Evolutionary conservation across 73 alveolate genomes (phyloP).

Genomic region (Symbiodinium pilosum): DNA sequence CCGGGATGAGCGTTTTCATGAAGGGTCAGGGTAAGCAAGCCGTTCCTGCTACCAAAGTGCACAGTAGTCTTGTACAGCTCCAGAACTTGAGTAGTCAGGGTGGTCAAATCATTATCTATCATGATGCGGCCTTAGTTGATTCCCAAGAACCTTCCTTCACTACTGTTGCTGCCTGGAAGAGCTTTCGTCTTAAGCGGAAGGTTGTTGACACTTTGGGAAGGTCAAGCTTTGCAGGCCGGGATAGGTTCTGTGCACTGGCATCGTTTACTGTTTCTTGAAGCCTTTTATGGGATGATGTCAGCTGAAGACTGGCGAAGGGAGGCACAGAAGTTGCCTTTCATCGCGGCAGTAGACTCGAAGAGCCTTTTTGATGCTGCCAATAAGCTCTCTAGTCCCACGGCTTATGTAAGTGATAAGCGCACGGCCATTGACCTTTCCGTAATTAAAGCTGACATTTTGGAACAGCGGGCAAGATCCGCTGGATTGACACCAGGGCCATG

Average conservation of each 20-base stretch:
- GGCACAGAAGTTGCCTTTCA: not conserved
- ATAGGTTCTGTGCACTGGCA: not conserved
- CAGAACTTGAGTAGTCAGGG: slow-evolving; percentile 1
- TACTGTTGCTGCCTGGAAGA: not conserved
- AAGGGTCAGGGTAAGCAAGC: not conserved
- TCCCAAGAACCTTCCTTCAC: not conserved
- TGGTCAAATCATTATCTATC: slow-evolving; percentile 7
- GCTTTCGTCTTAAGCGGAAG: not conserved
- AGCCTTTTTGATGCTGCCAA: not conserved
- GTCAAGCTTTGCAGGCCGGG: not conserved
- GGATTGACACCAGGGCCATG: not conserved
- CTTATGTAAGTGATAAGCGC: not conserved
- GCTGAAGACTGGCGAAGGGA: not conserved
- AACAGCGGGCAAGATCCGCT: not conserved
- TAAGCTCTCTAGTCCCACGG: not conserved
- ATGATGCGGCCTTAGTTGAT: not conserved
- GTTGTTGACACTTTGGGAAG: not conserved
- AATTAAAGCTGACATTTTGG: not conserved
- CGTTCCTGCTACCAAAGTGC: not conserved
- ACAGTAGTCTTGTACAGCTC: not conserved
- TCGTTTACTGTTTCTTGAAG: not conserved
- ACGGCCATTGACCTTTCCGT: not conserved
- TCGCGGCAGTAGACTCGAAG: not conserved
- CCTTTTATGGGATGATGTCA: not conserved
- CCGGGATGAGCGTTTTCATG: not conserved